Evolutionary conservation across 257 asterid genomes (phyloP).

Genomic region (Anisodus tanguticus): DNA sequence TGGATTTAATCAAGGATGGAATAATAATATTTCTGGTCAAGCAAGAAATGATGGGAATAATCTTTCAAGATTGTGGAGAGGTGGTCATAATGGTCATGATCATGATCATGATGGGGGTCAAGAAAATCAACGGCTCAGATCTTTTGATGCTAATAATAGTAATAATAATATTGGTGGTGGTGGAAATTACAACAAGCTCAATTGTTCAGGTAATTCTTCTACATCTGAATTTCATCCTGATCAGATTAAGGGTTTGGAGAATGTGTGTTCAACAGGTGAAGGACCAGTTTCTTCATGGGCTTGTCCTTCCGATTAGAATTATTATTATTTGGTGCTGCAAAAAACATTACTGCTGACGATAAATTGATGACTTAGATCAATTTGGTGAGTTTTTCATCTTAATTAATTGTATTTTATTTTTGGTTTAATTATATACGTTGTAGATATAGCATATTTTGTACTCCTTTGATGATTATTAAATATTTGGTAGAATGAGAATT

Average conservation of each 20-base stretch:
- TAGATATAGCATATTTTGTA: conserved; percentile 28
- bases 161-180: not conserved
- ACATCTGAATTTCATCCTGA: conserved; percentile 53
- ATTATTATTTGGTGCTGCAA: not conserved
- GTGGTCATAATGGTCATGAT: not conserved
- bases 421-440: conserved; percentile 22
- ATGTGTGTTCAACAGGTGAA: conserved; percentile 34
- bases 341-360: not conserved
- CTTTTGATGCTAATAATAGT: conserved; percentile 38
- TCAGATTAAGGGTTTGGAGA: conserved; percentile 48
- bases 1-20: conserved; percentile 20
- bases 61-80: conserved; percentile 40
- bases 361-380: conserved; percentile 24
- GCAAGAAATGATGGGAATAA: conserved; percentile 31
- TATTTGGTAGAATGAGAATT: conserved; percentile 30
- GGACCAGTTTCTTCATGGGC: conserved; percentile 26
- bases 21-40: conserved; percentile 13
- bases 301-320: not conserved
- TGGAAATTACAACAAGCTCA: conserved; percentile 33
- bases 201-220: conserved; percentile 39
- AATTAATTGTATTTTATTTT: not conserved
- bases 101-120: conserved; percentile 38
- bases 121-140: conserved; percentile 41
- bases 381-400: not conserved
- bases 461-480: conserved; percentile 22